Base-by-base conservation (phyloP, 2,329 filamentous ascomycete genomes). In the Colletotrichum spaethianum region DNA sequence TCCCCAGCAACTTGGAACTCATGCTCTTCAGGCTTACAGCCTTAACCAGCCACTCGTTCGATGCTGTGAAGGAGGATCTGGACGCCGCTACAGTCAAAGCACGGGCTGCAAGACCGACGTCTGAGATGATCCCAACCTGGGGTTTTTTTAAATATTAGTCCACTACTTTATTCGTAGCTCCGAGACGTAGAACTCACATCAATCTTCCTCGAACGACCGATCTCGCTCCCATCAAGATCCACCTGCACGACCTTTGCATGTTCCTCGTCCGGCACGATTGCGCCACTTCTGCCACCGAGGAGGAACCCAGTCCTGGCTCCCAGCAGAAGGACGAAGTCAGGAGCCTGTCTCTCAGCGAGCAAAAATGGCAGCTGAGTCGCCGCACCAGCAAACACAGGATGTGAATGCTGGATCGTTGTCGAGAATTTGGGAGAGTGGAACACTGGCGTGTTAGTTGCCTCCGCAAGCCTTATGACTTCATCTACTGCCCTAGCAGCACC, bases 401-500 rank as follows among this genome's bases (percentile, higher is more conserved):
- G 48, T 9, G 48, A 38, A 38, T 36, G 50, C 5, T 36, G 16
- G 28, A 68, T 63, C 2, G 38, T 38, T 3, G 65, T 68, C 16
- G 65, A 68, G 18, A 63, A 68, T 31, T 68, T 68, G 18, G 65
- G 48, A 1, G 65, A 68, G 28, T 68, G 65, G 23, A 68, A 68
- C 1, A 68, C 26, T 12, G 65, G 65, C n/a, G 65, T 63, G 28
- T 56, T 48, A 0, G 65, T 63, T 38, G 48, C 9, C 50, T 68
- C 65, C 1, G 65, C 65, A 36, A 68, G 59, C 5, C 53, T 46
- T 26, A 38, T 28, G 8, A 68, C 48, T 4, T 63, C 40, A 12
- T 46, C 38, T 6, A 16, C n/a, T 1, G 65, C 59, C 18, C 59
- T 26, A 20, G 59, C 48, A n/a, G 65, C 59, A n/a, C 65, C 65